Percentiles rank a stretch among this genome's conserved stretches.
phyloP scores from a whole-genome alignment of 345 rosid species.

The Hypericum perforatum region DNA sequence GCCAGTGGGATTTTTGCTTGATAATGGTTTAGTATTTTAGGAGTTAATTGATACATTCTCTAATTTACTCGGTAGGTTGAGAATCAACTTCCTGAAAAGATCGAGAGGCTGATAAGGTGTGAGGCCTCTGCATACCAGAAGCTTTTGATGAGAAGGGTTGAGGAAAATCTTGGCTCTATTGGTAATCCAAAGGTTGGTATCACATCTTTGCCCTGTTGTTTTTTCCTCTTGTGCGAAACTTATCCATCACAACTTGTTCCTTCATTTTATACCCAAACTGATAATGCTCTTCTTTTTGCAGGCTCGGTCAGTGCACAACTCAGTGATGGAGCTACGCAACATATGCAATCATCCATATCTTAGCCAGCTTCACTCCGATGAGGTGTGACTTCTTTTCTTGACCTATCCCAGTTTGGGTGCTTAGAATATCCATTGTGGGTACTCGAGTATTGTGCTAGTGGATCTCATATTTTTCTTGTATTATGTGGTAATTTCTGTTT shows the following conservation, averaged over 20 bases:
- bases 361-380: conserved; percentile 90
- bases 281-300: conserved; percentile 19
- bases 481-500: not conserved
- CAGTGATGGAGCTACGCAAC: conserved; percentile 94
- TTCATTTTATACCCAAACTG: not conserved
- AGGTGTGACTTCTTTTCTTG: conserved; percentile 37
- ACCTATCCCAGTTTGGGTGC: conserved; percentile 6
- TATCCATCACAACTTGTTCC: not conserved
- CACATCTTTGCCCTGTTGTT: not conserved
- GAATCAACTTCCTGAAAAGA: conserved; percentile 83
- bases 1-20: not conserved
- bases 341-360: conserved; percentile 94
- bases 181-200: conserved; percentile 63
- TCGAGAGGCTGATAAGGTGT: conserved; percentile 81
- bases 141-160: conserved; percentile 88
- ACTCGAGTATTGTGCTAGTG: no score
- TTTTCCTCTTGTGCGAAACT: conserved; percentile 2
- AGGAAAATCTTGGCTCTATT: conserved; percentile 80
- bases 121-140: conserved; percentile 95
- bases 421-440: no score
- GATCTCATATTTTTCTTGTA: no score
- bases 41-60: conserved; percentile 8
- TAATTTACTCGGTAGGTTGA: conserved; percentile 51
- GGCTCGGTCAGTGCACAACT: conserved; percentile 81
- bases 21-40: not conserved